Evolutionary conservation across 2,329 filamentous ascomycete species (phyloP), one percentile per base, ranked within the genome.

Genomic region (Teratosphaeria nubilosa): DNA sequence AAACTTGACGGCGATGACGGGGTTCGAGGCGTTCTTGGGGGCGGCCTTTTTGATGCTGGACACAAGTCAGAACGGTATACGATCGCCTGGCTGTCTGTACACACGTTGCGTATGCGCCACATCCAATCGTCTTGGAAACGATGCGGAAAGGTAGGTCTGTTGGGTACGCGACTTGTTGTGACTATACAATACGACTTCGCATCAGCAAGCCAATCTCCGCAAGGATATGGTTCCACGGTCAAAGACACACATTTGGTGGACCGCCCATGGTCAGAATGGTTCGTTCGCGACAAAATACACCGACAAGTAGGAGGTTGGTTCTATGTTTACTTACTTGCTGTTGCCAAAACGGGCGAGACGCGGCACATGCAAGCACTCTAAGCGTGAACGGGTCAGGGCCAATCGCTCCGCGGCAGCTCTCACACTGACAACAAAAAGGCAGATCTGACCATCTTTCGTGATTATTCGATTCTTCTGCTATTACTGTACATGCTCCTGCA

Each of bases 51-150:
- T 96, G 70, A 96, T 94, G 60, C 91, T 92, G 73, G 16, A 22
- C 20, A 30, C 54, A 9, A 54, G 56, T 31, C 30, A 22, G 22
- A 5, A 31, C 22, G 31, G 31, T 5, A 13, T 22, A n/a, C 14
- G 13, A 41, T 41, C 34, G 20, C 10, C 41, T 54, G 11, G 5
- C 51, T 14, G 10, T 10, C 25, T 41, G 45, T 30, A 32, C 81
- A 75, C 77, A 96, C 92, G 91, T 97, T 72, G 94, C 94, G 81
- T 99, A 99, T 66, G 94, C 94, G 67, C 94, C 94, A 72, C 90
- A 87, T 58, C 94, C 94, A 67, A 99, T 96, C 14, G 94, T 99
- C 73, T 94, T 94, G 60, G 94, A 97, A 68, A 99, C 83, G 69
- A 99, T 87, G 64, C 92, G 86, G 74, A 99, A 99, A 56, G 94